A percentile compares a stretch with the other conserved stretches of the same genome.
These are phyloP conservation scores for Trichophyton rubrum DNA, from an alignment of 2,329 filamentous ascomycete species.

Conservation along the genomic window DNA sequence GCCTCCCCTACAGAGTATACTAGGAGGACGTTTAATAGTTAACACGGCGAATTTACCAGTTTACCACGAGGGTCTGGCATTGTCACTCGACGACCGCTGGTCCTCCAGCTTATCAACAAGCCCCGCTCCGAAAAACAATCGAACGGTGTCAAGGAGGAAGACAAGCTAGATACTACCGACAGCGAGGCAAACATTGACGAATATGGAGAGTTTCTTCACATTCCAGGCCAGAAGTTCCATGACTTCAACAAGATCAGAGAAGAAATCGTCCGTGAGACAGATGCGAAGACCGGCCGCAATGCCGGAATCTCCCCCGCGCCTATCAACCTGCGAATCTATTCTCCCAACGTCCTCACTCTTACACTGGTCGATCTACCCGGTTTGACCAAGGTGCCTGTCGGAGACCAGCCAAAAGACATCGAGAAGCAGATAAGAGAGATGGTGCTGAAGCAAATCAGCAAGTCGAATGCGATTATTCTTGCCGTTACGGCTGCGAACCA, in stretches of 20 bases:
- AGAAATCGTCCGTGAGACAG: slow-evolving; percentile 92
- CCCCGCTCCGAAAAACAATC: slow-evolving; percentile 46
- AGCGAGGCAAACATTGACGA: slow-evolving; percentile 85
- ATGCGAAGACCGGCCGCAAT: slow-evolving; percentile 91
- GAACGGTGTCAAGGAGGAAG: slow-evolving; percentile 60
- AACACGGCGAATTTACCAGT: slow-evolving; percentile 37
- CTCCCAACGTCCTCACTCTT: slow-evolving; percentile 90
- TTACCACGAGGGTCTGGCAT: slow-evolving; percentile 95
- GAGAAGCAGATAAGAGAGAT: slow-evolving; percentile 94
- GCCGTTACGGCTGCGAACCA: slow-evolving; percentile 95
- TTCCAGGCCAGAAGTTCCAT: slow-evolving; percentile 92
- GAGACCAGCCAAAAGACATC: slow-evolving; percentile 92
- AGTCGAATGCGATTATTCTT: slow-evolving; percentile 94
- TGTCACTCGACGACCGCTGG: slow-evolving; percentile 86
- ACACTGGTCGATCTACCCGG: slow-evolving; percentile 94
- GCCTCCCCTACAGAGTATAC: slow-evolving; percentile 1
- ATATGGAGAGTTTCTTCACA: slow-evolving; percentile 97
- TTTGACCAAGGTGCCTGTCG: slow-evolving; percentile 90
- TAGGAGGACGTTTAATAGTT: slow-evolving; percentile 1
- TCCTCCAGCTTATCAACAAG: slow-evolving; percentile 96
- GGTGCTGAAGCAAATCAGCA: slow-evolving; percentile 97
- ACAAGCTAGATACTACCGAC: slow-evolving; percentile 57
- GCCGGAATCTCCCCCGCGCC: slow-evolving; percentile 90
- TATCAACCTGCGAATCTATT: slow-evolving; percentile 97
- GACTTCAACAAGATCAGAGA: slow-evolving; percentile 98